Evolutionary conservation across 2,329 filamentous ascomycete genomes (phyloP).

Genomic region (Cercospora sp.): DNA sequence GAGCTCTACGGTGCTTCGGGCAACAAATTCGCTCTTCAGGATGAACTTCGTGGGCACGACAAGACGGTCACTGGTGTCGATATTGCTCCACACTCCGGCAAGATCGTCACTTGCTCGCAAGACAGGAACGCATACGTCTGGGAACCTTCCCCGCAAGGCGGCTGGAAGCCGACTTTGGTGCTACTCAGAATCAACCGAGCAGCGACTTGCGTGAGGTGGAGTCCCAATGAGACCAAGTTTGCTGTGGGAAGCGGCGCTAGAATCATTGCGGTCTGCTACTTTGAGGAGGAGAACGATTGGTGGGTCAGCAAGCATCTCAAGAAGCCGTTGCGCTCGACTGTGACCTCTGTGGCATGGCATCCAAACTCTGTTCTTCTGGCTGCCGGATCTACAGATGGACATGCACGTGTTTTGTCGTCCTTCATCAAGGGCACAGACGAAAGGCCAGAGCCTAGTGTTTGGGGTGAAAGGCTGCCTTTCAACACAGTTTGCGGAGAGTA

Average conservation of each 20-base stretch:
- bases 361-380: constrained; percentile 95
- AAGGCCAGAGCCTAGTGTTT: constrained; percentile 80
- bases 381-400: constrained; percentile 94
- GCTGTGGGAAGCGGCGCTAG: constrained; percentile 94
- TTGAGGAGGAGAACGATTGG: constrained; percentile 99
- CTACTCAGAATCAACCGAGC: constrained; percentile 95
- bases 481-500: constrained; percentile 98
- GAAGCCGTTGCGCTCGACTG: constrained; percentile 96
- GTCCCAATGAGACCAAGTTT: constrained; percentile 94
- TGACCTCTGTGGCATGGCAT: constrained; percentile 94
- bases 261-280: constrained; percentile 96
- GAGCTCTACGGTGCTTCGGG: constrained; percentile 80
- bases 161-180: constrained; percentile 96
- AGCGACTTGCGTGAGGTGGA: constrained; percentile 96
- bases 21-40: constrained; percentile 72
- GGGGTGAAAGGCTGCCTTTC: constrained; percentile 95
- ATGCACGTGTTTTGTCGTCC: constrained; percentile 88
- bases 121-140: constrained; percentile 98
- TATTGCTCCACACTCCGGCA: constrained; percentile 84
- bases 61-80: constrained; percentile 96
- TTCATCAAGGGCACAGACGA: constrained; percentile 95
- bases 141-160: constrained; percentile 83
- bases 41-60: constrained; percentile 94
- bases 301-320: constrained; percentile 99
- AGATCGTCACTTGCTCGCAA: constrained; percentile 97